Evolutionary conservation across 1,284 basidiomycete species (phyloP), one percentile per base, ranked within the genome.

Genomic region (Papiliotrema flavescens): DNA sequence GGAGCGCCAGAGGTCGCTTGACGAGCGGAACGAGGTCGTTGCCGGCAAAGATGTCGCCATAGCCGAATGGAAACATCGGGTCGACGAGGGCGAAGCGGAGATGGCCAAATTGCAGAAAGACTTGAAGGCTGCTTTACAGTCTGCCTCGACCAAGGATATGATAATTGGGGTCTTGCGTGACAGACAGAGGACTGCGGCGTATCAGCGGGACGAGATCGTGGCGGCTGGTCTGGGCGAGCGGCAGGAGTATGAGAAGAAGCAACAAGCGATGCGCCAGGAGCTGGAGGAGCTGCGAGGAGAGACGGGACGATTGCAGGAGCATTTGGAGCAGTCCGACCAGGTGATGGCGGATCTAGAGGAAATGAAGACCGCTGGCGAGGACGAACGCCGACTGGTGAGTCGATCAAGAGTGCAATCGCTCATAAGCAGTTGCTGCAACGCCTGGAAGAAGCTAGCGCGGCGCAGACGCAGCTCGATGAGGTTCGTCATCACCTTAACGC

Each of bases 181-280:
- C 34, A 62, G 62, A 44, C 44, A 64, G 3, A 26, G 50, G 19
- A 49, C 64, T 22, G 47, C 54, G n/a, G 43, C 54, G 15, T 69
- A 55, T 39, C 62, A 63, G 41, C 49, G 43, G 22, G 63, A 69
- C 46, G 67, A 54, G 47, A 5, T 46, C 13, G 5, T 35, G 14
- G 51, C 45, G 22, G 43, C 43, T 11, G 15, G 24, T 39, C 37
- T 35, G n/a, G 23, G 19, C 1, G 24, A 19, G n/a, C n/a, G 15
- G 15, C 26, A 46, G n/a, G 43, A 42, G 32, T 11, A 19, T 26
- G 52, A 53, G 36, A 24, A 22, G 40, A 40, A 42, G 52, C 15
- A 17, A 15, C 37, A 37, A 22, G 46, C 14, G 5, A 34, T 13
- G 45, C 55, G 17, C 41, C 58, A 20, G 52, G 44, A 34, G 55